Evolutionary conservation across 2,329 filamentous ascomycete species (phyloP), one percentile per base, ranked within the genome.

Genomic region (Colletotrichum higginsianum): DNA sequence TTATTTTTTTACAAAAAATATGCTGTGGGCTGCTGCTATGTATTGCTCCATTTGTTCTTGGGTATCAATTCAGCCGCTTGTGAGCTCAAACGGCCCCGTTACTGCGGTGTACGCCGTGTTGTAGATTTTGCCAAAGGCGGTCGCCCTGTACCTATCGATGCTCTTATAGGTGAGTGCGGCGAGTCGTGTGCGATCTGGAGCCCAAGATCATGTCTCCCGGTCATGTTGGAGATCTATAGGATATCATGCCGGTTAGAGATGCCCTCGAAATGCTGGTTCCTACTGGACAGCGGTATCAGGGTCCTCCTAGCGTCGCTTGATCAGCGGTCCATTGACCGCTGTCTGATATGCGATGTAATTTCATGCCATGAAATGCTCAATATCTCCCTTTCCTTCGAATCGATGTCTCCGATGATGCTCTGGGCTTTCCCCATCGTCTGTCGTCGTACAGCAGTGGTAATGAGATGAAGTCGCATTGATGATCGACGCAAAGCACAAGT

Each of bases 51-150:
- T 66, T 12, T 61, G n/a, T 66, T 30, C 42, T 21, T 56, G 62
- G 62, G 62, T 70, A 70, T 70, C 62, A 40, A 56, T 55, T 12
- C 55, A 21, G 47, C 62, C 53, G 18, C 3, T 5, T 15, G 35
- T 52, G 6, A 5, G 21, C 46, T 60, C 9, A n/a, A 50, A 40
- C 35, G 18, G 5, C 53, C 46, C 38, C 46, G 42, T 13, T 30
- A 46, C 21, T 42, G 53, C 53, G n/a, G 35, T 42, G 4, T 46
- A 3, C 2, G 6, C 16, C 42, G 42, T n/a, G 16, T 46, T 9
- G 16, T 46, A n/a, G 16, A 46, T n/a, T 8, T 18, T n/a, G 44
- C 16, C 8, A 18, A 18, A 46, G 44, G 44, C 8, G 13, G n/a
- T 7, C 6, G 18, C 16, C 44, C 7, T 46, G 7, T 18, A 6